A percentile compares a stretch with the other conserved stretches of the same genome.
These are phyloP conservation scores for Cornus suecica DNA, from an alignment of 148 eudicot genomes.

Conservation along the genomic window DNA sequence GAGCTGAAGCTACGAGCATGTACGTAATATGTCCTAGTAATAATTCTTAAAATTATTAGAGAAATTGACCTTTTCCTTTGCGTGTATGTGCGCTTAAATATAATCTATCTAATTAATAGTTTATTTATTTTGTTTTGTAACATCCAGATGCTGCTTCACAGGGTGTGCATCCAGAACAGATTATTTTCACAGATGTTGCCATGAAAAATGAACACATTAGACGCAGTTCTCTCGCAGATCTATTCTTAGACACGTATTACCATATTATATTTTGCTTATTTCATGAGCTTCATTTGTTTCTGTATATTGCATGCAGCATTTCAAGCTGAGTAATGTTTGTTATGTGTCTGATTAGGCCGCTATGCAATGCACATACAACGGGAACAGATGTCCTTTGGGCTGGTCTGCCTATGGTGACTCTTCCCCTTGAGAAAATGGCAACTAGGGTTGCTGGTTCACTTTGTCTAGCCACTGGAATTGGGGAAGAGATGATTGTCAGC, in stretches of 20 bases:
- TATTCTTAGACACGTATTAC: conserved; percentile 87
- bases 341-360: conserved; percentile 48
- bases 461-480: conserved; percentile 88
- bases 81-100: neutral
- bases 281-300: neutral
- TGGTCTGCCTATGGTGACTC: conserved; percentile 92
- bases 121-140: neutral
- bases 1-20: conserved; percentile 89
- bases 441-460: conserved; percentile 96
- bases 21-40: conserved; percentile 26
- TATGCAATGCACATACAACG: conserved; percentile 97
- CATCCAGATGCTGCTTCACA: conserved; percentile 84
- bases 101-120: neutral
- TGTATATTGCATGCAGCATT: neutral
- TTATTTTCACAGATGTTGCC: conserved; percentile 98
- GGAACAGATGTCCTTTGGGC: conserved; percentile 99
- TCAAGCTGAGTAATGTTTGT: neutral
- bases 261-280: neutral
- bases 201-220: conserved; percentile 91
- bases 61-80: neutral
- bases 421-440: conserved; percentile 95
- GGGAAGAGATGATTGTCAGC: conserved; percentile 85
- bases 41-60: neutral
- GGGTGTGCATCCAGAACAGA: conserved; percentile 92
- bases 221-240: conserved; percentile 90